Evolutionary conservation across 108 stramenopile genomes (phyloP).

Genomic region (Nitzschia sp.): DNA sequence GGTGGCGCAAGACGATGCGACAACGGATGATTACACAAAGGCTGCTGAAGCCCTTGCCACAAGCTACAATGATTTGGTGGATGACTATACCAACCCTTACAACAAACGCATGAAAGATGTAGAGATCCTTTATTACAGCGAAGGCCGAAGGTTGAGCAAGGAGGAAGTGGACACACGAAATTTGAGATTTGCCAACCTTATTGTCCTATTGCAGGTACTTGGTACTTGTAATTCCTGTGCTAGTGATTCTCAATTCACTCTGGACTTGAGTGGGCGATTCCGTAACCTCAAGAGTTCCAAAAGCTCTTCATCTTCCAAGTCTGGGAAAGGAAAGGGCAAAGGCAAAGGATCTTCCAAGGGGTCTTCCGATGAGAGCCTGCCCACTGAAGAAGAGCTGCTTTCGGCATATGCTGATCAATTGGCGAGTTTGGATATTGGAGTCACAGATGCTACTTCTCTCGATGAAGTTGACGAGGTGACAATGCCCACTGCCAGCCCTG

Average conservation of each 20-base stretch:
- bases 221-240: slow-evolving; percentile 12
- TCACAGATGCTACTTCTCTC: not conserved
- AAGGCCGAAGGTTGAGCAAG: not conserved
- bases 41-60: slow-evolving; percentile 10
- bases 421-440: not conserved
- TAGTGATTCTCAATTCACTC: slow-evolving; percentile 1
- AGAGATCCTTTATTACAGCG: not conserved
- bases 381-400: slow-evolving; percentile 2
- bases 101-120: slow-evolving; percentile 7
- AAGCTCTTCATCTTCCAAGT: too few relatives aligned
- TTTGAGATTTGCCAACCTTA: not conserved
- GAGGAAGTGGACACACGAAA: slow-evolving; percentile 1
- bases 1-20: not conserved
- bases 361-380: not conserved
- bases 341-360: too few relatives aligned
- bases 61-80: slow-evolving; percentile 12
- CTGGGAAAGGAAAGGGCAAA: too few relatives aligned
- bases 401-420: not conserved
- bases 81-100: slow-evolving; percentile 3
- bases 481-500: not conserved
- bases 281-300: not conserved
- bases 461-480: not conserved
- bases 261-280: slow-evolving; percentile 1
- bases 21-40: not conserved
- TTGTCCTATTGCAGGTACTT: not conserved